phyloP scores from a whole-genome alignment of 148 eudicot genomes.

The Vaccinium darrowii region DNA sequence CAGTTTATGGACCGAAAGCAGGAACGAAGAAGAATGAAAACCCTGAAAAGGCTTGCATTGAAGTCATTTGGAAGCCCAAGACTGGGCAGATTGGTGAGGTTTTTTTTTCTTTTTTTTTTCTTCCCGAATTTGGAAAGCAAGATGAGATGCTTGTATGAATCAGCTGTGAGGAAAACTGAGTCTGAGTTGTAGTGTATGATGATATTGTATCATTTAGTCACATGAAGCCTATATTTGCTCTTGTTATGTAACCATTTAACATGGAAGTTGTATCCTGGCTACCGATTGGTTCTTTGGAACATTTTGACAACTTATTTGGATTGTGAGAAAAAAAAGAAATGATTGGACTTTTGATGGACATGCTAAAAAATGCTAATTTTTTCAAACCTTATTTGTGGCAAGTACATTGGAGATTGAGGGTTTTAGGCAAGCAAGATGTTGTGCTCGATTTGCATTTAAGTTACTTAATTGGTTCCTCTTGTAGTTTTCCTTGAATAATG shows the following conservation, averaged over 20 bases:
- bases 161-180: not conserved
- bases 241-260: not conserved
- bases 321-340: not conserved
- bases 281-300: not conserved
- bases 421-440: not conserved
- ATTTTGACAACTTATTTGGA: not conserved
- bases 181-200: not conserved
- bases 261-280: not conserved
- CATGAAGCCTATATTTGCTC: not conserved
- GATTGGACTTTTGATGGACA: not conserved
- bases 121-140: not conserved
- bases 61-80: slow-evolving; percentile 94
- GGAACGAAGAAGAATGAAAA: slow-evolving; percentile 94
- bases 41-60: slow-evolving; percentile 87
- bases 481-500: not conserved
- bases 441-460: not conserved
- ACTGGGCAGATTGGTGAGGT: slow-evolving; percentile 79
- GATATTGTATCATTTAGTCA: not conserved
- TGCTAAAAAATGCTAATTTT: not conserved
- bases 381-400: not conserved
- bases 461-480: not conserved
- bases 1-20: slow-evolving; percentile 89
- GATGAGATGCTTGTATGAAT: not conserved
- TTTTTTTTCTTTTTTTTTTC: not conserved
- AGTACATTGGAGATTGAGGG: not conserved